Percentiles rank a stretch among this genome's conserved stretches.
Evolutionary conservation across 2,329 filamentous ascomycete species (phyloP).

Genomic region (Fonsecaea multimorphosa): DNA sequence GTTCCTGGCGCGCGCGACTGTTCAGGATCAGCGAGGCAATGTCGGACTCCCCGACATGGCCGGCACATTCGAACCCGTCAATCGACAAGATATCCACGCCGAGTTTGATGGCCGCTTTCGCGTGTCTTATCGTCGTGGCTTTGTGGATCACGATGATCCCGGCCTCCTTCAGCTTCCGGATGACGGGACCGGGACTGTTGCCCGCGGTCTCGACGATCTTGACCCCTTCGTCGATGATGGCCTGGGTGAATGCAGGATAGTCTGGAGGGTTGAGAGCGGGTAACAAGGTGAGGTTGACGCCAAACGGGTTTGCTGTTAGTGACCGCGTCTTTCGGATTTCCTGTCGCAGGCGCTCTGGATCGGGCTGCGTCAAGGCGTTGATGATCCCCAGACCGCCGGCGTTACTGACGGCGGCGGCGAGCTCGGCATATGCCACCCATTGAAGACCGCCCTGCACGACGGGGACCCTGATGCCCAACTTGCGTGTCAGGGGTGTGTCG

Average conservation of each 20-base stretch:
- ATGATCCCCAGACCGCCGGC: conserved; percentile 60
- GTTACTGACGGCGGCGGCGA: conserved; percentile 59
- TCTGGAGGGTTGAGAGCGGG: conserved; percentile 88
- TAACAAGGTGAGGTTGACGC: conserved; percentile 92
- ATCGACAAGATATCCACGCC: conserved; percentile 97
- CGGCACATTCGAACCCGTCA: conserved; percentile 97
- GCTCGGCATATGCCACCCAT: conserved; percentile 62
- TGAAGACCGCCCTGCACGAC: conserved; percentile 60
- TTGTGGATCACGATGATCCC: conserved; percentile 88
- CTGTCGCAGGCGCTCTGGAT: conserved; percentile 86
- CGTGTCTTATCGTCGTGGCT: conserved; percentile 95
- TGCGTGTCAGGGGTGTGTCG: conserved; percentile 19
- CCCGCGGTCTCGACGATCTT: conserved; percentile 91
- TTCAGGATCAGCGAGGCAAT: conserved; percentile 69
- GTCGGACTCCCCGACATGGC: conserved; percentile 62
- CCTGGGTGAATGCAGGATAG: conserved; percentile 88
- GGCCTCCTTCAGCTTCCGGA: conserved; percentile 82
- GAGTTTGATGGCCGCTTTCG: conserved; percentile 86
- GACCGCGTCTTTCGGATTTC: conserved; percentile 87
- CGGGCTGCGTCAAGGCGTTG: conserved; percentile 80
- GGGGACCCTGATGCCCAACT: conserved; percentile 19
- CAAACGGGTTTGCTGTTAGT: conserved; percentile 72
- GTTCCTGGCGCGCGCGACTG: conserved; percentile 79
- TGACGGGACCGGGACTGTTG: conserved; percentile 88
- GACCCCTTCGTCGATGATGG: conserved; percentile 91